A percentile compares a stretch with the other conserved stretches of the same genome.
These are phyloP conservation scores for Umbelopsis sp. DNA, from an alignment of 371 early-diverging fungal genomes.

Conservation along the genomic window DNA sequence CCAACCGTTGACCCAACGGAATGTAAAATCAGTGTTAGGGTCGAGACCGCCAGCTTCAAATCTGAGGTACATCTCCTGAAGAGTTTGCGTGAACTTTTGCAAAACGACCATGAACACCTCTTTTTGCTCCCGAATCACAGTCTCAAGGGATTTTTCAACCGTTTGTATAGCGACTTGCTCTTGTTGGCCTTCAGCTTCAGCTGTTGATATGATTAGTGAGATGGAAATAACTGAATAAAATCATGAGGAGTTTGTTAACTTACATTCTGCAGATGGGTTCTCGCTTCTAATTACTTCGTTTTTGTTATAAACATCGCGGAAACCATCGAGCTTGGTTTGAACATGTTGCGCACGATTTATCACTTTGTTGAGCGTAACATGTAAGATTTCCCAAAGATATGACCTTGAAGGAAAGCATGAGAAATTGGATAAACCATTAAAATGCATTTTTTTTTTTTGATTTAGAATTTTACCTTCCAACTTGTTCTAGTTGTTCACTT, in stretches of 20 bases:
- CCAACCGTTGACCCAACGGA: slow-evolving; percentile 82
- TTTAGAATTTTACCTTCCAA: slow-evolving; percentile 43
- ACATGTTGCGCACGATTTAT: slow-evolving; percentile 82
- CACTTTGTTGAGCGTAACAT: slow-evolving; percentile 81
- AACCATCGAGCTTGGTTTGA: slow-evolving; percentile 52
- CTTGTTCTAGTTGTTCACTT: slow-evolving; percentile 54
- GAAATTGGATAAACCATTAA: background rate
- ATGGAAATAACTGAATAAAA: background rate
- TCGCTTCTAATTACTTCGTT: slow-evolving; percentile 30
- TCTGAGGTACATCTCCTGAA: slow-evolving; percentile 47
- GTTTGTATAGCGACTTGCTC: slow-evolving; percentile 58
- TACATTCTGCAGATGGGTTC: background rate
- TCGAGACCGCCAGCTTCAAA: slow-evolving; percentile 47
- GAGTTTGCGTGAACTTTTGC: slow-evolving; percentile 69
- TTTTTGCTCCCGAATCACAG: slow-evolving; percentile 78
- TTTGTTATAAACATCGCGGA: slow-evolving; percentile 36
- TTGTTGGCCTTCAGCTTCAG: slow-evolving; percentile 51
- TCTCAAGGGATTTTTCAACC: slow-evolving; percentile 66
- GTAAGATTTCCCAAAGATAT: slow-evolving; percentile 79
- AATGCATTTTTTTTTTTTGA: background rate
- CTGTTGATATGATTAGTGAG: slow-evolving; percentile 24
- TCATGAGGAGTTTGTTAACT: background rate
- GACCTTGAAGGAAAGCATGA: slow-evolving; percentile 34
- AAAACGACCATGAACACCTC: slow-evolving; percentile 79
- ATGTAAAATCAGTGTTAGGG: slow-evolving; percentile 53